Conservation (phyloP, 768 basidiomycete species). For the Rubroboletus satanas region DNA sequence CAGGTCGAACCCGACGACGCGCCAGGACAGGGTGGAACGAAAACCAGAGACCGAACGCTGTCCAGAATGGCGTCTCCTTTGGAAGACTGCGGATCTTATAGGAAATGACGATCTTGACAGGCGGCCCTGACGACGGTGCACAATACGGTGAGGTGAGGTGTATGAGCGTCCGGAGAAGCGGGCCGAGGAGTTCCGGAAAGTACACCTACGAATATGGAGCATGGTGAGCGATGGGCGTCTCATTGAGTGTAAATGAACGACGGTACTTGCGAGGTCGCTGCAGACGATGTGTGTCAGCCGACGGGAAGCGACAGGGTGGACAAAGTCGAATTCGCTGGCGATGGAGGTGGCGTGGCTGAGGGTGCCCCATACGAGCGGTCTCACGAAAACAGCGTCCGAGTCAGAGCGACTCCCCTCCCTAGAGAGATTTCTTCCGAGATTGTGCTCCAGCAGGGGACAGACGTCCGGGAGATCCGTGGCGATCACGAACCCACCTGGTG, state of each 20-base stretch:
- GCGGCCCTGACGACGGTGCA: constrained; percentile 3
- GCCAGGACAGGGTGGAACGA: constrained; percentile 53
- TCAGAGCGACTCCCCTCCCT: constrained; percentile 16
- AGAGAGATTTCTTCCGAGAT: constrained; percentile 22
- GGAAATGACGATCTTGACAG: constrained; percentile 53
- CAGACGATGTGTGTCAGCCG: constrained; percentile 66
- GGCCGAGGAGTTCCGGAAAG: constrained; percentile 77
- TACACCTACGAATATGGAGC: constrained; percentile 56
- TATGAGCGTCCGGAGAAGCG: constrained; percentile 70
- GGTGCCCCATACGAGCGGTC: constrained; percentile 72
- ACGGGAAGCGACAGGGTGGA: constrained; percentile 3
- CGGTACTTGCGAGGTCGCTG: constrained; percentile 70
- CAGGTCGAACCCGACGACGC: neutral
- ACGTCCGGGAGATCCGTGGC: constrained; percentile 81
- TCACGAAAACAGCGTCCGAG: constrained; percentile 31
- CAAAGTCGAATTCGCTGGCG: constrained; percentile 34
- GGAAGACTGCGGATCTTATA: constrained; percentile 72
- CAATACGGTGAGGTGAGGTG: constrained; percentile 61
- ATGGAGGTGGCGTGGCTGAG: constrained; percentile 40
- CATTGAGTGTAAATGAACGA: neutral
- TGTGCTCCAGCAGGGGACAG: constrained; percentile 44
- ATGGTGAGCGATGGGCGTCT: neutral
- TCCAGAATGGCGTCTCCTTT: constrained; percentile 77
- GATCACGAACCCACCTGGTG: constrained; percentile 32
- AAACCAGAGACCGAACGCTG: constrained; percentile 78